Base-by-base conservation (phyloP, 2,329 filamentous ascomycete species). In the Zelopaecilomyces penicillatus region DNA sequence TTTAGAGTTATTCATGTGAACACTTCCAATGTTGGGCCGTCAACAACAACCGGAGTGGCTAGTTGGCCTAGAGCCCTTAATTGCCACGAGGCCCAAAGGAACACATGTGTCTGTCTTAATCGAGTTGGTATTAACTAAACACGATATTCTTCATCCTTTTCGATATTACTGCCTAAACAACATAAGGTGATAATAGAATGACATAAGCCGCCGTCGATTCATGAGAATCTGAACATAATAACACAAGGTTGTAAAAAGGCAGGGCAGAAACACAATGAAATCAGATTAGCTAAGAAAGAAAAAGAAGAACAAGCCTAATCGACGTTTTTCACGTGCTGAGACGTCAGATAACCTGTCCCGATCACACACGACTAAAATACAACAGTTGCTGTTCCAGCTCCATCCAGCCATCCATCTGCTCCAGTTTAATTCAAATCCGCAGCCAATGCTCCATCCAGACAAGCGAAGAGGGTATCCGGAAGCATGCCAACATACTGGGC, bases 221-320 rank as follows among this genome's bases (percentile, higher is more conserved):
- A 19, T 19, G 19, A 46, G 34, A 43, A 38, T 3, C n/a, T 34
- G 32, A 34, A 34, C 37, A 6, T 27, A 28, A 32, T n/a, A 30
- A 30, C 1, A 52, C 52, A 53, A 44, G 47, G 43, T 50, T 51
- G 49, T 51, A 44, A 19, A 19, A 19, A 19, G 19, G 19, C 19
- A 19, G 19, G 19, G 19, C 19, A 19, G 50, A 57, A 57, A 54
- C 47, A 59, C 55, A 61, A 56, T 56, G 54, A 64, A 64, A 65
- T 61, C 57, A 63, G 63, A 54, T 56, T 58, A 65, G 58, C 63
- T 65, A 65, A 63, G 61, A 62, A 62, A 19, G 19, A 19, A 65
- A 54, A 58, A 56, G 55, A 62, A 57, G 53, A 55, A 59, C 56
- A 52, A 58, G 51, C 55, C 54, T 55, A 52, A 19, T 19, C 19